Evolutionary conservation across 345 rosid species (phyloP), one percentile per base, ranked within the genome.

Genomic region (Noccaea caerulescens): DNA sequence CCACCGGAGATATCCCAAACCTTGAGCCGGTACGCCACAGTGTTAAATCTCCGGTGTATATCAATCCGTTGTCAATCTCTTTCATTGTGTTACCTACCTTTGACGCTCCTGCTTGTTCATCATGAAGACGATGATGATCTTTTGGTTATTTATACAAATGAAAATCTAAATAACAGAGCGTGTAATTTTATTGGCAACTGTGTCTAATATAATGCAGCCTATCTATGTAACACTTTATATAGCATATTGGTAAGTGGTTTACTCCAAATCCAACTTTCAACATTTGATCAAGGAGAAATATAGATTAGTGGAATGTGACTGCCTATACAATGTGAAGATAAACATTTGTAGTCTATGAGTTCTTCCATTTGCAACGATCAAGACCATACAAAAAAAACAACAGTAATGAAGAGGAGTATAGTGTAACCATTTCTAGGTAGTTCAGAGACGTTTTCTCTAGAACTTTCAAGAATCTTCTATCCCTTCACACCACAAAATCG

Each of bases 51-150:
- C 90, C 90, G 0, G 55, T 91, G 46, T 65, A 79, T 34, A 41
- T 91, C 27, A 73, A 82, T 47, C 88, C 90, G 4, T 56, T 82
- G 77, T 81, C 99, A 41, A 84, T 93, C 18, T 82, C 95, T 2
- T 93, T 91, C 80, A 68, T 91, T 55, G 96, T 84, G 9, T 69
- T 87, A 55, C 95, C 96, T 7, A 85, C 82, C 79, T 87, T 89
- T 56, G 92, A 85, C 72, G 91, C 94, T 46, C 91, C 84, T 25
- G 84, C 87, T 45, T 91, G 98, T 82, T 70, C 62, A n/a, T 70
- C 62, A n/a, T 69, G 33, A 76, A 37, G 53, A 75, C 1, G 8
- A 54, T 10, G 51, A 41, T 13, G 54, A 5, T 16, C 54, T 68
- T 16, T 10, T 54, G n/a, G 32, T 66, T 4, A 7, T 4, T 10